A percentile compares a stretch with the other conserved stretches of the same genome.
These are phyloP conservation scores for Eimeria acervulina DNA, from an alignment of 169 alveolate species.

Conservation along the genomic window DNA sequence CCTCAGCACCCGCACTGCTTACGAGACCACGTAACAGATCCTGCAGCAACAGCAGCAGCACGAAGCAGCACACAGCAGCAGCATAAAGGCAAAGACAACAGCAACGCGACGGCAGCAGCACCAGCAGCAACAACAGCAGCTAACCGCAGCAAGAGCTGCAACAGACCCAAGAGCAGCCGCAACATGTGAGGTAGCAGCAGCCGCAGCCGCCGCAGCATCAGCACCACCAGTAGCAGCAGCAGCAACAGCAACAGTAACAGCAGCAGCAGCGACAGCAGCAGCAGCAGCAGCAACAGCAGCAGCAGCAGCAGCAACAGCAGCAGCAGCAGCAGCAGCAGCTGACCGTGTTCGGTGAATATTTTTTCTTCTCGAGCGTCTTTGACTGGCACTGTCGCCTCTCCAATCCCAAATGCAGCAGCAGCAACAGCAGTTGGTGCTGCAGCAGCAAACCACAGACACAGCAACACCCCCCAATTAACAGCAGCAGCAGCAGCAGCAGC, in stretches of 20 bases:
- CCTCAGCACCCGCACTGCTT: constrained; percentile 44
- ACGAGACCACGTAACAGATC: constrained; percentile 54
- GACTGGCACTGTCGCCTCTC: constrained; percentile 70
- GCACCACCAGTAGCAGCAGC: background rate
- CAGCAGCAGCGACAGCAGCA: constrained; percentile 49
- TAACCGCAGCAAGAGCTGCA: no score
- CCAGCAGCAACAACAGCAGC: background rate
- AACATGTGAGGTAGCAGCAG: background rate
- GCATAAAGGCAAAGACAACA: background rate
- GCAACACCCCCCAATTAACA: no score
- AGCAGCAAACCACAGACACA: no score
- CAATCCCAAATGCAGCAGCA: constrained; percentile 67
- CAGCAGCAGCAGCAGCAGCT: constrained; percentile 55
- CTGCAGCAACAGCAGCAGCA: constrained; percentile 66
- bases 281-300: background rate
- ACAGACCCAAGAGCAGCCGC: constrained; percentile 13
- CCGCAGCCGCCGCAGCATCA: background rate
- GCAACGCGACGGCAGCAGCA: constrained; percentile 23
- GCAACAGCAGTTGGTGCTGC: constrained; percentile 17
- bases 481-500: no score
- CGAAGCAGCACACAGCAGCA: constrained; percentile 7
- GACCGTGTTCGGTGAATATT: constrained; percentile 63
- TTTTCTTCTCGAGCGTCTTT: constrained; percentile 75
- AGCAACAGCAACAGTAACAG: constrained; percentile 13
- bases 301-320: constrained; percentile 56